Evolutionary conservation across 2,329 filamentous ascomycete genomes (phyloP).

Genomic region (Neurospora sp.): DNA sequence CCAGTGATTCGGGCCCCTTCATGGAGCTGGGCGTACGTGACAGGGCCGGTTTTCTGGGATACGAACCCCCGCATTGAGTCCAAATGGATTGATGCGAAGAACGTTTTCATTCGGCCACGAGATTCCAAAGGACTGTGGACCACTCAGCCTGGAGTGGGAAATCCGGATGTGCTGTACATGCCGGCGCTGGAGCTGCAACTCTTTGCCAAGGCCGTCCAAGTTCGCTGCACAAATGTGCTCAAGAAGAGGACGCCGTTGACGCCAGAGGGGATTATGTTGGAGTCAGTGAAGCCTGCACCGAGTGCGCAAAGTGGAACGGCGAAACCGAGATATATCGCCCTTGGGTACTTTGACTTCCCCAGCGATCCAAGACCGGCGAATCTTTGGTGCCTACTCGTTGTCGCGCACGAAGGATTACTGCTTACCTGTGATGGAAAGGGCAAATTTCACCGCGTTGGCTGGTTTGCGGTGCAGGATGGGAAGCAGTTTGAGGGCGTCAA

Average conservation of each 20-base stretch:
- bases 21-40: neutral
- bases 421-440: neutral
- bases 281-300: neutral
- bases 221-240: neutral
- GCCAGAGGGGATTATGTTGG: neutral
- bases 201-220: neutral
- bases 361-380: neutral
- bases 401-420: neutral
- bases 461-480: neutral
- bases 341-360: neutral
- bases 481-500: neutral
- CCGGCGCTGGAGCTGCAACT: neutral
- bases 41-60: neutral
- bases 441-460: neutral
- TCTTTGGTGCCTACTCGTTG: neutral
- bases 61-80: neutral
- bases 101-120: neutral
- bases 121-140: neutral
- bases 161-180: slow-evolving; percentile 1
- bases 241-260: neutral
- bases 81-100: neutral
- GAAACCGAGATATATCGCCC: neutral
- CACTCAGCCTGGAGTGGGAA: neutral
- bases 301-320: neutral
- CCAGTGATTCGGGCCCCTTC: neutral